These are phyloP conservation scores for Vanrija humicola DNA, from an alignment of 1,284 basidiomycete species.

Conservation along the genomic window DNA sequence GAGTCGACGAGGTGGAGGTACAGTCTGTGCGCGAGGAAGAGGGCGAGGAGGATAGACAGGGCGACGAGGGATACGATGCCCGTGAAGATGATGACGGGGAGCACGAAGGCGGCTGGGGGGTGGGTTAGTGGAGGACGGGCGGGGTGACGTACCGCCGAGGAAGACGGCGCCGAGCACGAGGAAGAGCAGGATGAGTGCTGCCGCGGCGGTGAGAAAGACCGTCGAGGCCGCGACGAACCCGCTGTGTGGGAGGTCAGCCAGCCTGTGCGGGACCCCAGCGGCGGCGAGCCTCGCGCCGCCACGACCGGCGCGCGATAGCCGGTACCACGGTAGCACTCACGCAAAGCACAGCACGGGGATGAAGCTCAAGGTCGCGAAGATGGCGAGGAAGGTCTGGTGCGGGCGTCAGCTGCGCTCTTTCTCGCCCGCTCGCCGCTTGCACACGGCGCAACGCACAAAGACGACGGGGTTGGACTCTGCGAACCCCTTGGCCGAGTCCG, in stretches of 20 bases:
- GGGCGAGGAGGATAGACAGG: conserved; percentile 27
- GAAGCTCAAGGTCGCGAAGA: conserved; percentile 31
- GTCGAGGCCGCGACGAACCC: conserved; percentile 24
- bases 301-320: not conserved
- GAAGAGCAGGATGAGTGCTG: conserved; percentile 22
- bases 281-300: too few relatives aligned
- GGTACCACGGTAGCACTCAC: conserved; percentile 14
- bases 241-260: conserved; percentile 12
- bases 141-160: conserved; percentile 20
- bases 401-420: not conserved
- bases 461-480: conserved; percentile 36
- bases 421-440: too few relatives aligned
- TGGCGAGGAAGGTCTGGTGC: conserved; percentile 33
- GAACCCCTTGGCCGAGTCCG: conserved; percentile 26
- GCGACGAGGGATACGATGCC: conserved; percentile 23
- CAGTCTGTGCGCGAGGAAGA: conserved; percentile 41
- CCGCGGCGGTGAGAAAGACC: conserved; percentile 21
- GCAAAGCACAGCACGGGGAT: conserved; percentile 31
- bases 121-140: not conserved
- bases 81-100: conserved; percentile 36
- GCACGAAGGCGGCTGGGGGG: conserved; percentile 28
- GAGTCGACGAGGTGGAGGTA: conserved; percentile 30
- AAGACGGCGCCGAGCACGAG: conserved; percentile 22
- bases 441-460: conserved; percentile 25
- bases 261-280: too few relatives aligned